Evolutionary conservation across 208 protist species (phyloP).

Genomic region (Wallacemonas sp.): DNA sequence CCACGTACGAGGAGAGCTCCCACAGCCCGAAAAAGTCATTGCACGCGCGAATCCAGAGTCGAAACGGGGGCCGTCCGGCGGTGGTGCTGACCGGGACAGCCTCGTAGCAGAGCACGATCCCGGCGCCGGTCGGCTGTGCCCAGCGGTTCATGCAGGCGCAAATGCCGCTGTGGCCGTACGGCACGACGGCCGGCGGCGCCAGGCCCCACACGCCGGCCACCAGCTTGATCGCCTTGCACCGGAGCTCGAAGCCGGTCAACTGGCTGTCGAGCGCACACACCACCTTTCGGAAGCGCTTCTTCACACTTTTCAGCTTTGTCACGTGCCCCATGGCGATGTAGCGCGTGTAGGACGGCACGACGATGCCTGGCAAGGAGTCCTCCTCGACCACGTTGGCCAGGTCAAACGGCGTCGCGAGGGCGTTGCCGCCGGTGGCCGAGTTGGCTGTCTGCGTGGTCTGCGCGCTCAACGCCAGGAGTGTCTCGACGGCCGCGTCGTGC

Average conservation of each 20-base stretch:
- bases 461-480: constrained; percentile 16
- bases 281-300: constrained; percentile 52
- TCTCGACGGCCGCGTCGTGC: constrained; percentile 10
- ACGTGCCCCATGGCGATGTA: constrained; percentile 61
- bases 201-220: constrained; percentile 67
- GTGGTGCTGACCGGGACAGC: constrained; percentile 26
- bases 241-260: constrained; percentile 46
- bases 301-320: constrained; percentile 28
- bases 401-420: constrained; percentile 25
- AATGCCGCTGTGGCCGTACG: constrained; percentile 34
- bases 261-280: constrained; percentile 62
- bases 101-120: constrained; percentile 80
- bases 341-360: constrained; percentile 72
- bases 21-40: constrained; percentile 57
- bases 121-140: constrained; percentile 68
- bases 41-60: constrained; percentile 68
- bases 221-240: constrained; percentile 64
- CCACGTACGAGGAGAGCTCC: constrained; percentile 43
- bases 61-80: constrained; percentile 20
- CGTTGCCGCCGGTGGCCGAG: constrained; percentile 16
- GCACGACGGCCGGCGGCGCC: constrained; percentile 48
- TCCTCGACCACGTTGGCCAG: constrained; percentile 55
- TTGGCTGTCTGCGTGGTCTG: constrained; percentile 14
- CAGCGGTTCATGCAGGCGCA: constrained; percentile 76
- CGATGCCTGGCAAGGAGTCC: constrained; percentile 45